Base-by-base conservation (phyloP, 2,329 filamentous ascomycete species). In the Tympanopsis confertula region DNA sequence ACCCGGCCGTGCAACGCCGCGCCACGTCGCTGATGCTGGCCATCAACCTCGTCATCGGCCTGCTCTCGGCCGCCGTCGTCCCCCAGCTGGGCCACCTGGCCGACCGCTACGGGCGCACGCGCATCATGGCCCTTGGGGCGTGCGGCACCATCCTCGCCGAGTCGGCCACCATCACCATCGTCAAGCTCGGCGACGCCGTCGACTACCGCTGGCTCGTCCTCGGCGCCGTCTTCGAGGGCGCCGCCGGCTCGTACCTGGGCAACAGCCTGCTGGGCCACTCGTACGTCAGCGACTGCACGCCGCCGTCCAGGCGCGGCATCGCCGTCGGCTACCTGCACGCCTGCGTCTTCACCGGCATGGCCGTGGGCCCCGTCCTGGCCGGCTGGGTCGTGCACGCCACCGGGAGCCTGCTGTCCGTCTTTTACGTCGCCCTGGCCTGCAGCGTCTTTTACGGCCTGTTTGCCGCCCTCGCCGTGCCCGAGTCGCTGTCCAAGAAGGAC, bases 321-420 rank as follows among this genome's bases (percentile, higher is more conserved):
- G 76, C 79, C 4, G 91, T 96, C 55, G 88, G 86, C 5, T 89
- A 88, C 53, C 81, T 96, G 49, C 86, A 96, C 50, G 87, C 86
- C 10, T 87, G 82, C 47, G 66, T 98, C 5, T 96, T 94, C 56
- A 71, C 74, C 2, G 91, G 91, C n/a, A 75, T 96, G 35, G 89
- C 91, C 0, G 59, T 89, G 20, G 91, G 91, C 0, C 91, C 91
- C 5, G 68, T 93, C 3, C 52, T 94, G 17, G 82, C 87, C 0
- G 88, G 83, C 2, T 81, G 84, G 47, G 66, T 95, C 32, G 81
- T 94, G 49, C 74, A 83, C 49, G 71, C 68, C 55, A 88, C 84
- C 0, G 83, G 84, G 5, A 75, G 74, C 32, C 67, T 93, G 13
- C 55, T 95, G 5, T 73, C 77, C n/a, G 73, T 94, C 35, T 96